Evolutionary conservation across 805 yeast genomes (phyloP), one percentile per base, ranked within the genome.

Genomic region (Lachancea kluyveri): DNA sequence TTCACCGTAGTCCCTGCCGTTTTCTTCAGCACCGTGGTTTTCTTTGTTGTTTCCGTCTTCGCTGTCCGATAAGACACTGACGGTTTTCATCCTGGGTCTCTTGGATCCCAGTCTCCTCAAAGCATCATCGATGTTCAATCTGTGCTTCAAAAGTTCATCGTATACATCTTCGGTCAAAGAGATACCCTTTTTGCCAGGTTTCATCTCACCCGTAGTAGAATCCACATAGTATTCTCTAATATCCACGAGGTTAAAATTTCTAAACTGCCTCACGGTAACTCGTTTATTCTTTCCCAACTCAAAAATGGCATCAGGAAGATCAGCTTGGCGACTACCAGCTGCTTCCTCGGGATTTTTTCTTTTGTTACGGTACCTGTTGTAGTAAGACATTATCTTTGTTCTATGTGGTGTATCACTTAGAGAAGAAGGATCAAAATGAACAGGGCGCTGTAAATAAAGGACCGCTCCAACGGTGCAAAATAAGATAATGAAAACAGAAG

Each of bases 191-290:
- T 76, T 79, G 1, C 95, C 94, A 0, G 97, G 97, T 38, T 68
- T 68, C 62, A 69, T 65, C 39, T 76, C 79, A 5, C 79, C 79
- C 7, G 64, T 60, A 3, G 64, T 56, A n/a, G 65, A 61, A 30
- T 76, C 73, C 31, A 65, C 66, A 55, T 85, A 88, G 60, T 66
- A 86, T 53, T 88, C 96, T 37, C 97, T 70, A 32, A 88, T 82
- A 48, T 88, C 95, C 9, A 90, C 74, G 42, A 87, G 60, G 20
- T 71, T 72, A 35, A 64, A 61, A 31, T 77, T 77, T 34, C 81
- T 77, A 64, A 75, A 88, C 43, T 70, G 72, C 36, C 86, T 68
- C 11, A 90, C 86, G 0, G 84, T 73, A 19, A 84, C 80, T 34
- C 76, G 72, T 51, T 85, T 86, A 47, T 68, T 77, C 43, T 65